A percentile compares a stretch with the other conserved stretches of the same genome.
These are phyloP conservation scores for Rhizopogon roseolus DNA, from an alignment of 768 basidiomycete species.

Conservation along the genomic window DNA sequence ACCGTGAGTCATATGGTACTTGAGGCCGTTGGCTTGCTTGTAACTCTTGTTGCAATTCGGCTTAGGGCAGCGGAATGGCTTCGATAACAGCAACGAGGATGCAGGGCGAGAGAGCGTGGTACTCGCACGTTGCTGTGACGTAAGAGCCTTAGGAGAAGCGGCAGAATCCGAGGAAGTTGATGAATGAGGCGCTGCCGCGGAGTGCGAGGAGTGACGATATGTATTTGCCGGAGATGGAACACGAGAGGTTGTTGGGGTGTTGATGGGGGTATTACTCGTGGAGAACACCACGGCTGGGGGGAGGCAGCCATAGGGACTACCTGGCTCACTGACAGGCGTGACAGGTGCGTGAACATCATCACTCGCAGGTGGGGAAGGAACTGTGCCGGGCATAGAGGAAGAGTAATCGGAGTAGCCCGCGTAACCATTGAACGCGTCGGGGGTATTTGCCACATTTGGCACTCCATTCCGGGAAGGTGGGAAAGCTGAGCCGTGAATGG, in stretches of 20 bases:
- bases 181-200: conserved; percentile 7
- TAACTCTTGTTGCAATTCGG: conserved; percentile 94
- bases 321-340: conserved; percentile 27
- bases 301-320: conserved; percentile 43
- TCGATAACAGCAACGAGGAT: conserved; percentile 64
- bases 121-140: conserved; percentile 31
- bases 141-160: conserved; percentile 19
- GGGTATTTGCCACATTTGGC: conserved; percentile 23
- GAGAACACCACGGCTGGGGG: conserved; percentile 65
- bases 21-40: conserved; percentile 93
- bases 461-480: conserved; percentile 24
- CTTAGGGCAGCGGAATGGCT: conserved; percentile 92
- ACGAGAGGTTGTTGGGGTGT: conserved; percentile 46
- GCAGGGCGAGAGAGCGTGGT: conserved; percentile 47
- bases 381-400: conserved; percentile 55
- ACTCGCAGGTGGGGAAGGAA: conserved; percentile 26
- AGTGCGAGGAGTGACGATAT: conserved; percentile 14
- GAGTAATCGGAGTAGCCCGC: conserved; percentile 66
- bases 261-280: conserved; percentile 38
- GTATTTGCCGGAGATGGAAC: conserved; percentile 26
- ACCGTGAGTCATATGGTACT: conserved; percentile 92
- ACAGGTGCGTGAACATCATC: conserved; percentile 23
- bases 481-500: conserved; percentile 29
- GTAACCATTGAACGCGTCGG: conserved; percentile 66
- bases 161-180: conserved; percentile 23